Conservation (phyloP, 1,284 basidiomycete genomes). For the Cystobasidiaceae sp. region DNA sequence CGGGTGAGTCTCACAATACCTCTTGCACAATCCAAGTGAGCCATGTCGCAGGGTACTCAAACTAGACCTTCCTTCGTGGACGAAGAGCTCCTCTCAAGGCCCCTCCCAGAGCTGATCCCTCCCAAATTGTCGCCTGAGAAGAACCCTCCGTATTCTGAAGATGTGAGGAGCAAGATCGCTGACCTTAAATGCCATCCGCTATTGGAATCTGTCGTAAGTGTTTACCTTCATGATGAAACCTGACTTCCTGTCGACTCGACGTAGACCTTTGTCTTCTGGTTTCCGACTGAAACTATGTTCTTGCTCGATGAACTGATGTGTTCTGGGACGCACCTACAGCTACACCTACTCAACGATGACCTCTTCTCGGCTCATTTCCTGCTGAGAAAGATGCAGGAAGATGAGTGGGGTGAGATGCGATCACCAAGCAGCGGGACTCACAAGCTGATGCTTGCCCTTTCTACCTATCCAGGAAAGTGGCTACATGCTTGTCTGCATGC, state of each 20-base stretch:
- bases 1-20: too few relatives aligned
- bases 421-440: not conserved
- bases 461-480: slow-evolving; percentile 19
- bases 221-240: not conserved
- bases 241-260: not conserved
- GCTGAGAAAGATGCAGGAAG: slow-evolving; percentile 34
- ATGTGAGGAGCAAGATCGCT: slow-evolving; percentile 22
- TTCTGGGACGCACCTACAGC: not conserved
- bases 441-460: not conserved
- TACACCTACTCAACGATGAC: slow-evolving; percentile 33
- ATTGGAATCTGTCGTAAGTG: slow-evolving; percentile 21
- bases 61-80: slow-evolving; percentile 16
- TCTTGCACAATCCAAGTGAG: too few relatives aligned
- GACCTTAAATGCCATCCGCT: slow-evolving; percentile 30
- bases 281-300: not conserved
- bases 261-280: not conserved
- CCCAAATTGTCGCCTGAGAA: slow-evolving; percentile 15
- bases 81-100: slow-evolving; percentile 11
- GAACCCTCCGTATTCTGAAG: slow-evolving; percentile 24
- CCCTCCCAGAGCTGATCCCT: slow-evolving; percentile 26
- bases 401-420: slow-evolving; percentile 31
- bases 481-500: slow-evolving; percentile 31
- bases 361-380: slow-evolving; percentile 33
- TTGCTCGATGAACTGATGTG: too few relatives aligned
- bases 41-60: too few relatives aligned